Evolutionary conservation across 1,284 basidiomycete genomes (phyloP).

Genomic region (Cryptococcus sp.): DNA sequence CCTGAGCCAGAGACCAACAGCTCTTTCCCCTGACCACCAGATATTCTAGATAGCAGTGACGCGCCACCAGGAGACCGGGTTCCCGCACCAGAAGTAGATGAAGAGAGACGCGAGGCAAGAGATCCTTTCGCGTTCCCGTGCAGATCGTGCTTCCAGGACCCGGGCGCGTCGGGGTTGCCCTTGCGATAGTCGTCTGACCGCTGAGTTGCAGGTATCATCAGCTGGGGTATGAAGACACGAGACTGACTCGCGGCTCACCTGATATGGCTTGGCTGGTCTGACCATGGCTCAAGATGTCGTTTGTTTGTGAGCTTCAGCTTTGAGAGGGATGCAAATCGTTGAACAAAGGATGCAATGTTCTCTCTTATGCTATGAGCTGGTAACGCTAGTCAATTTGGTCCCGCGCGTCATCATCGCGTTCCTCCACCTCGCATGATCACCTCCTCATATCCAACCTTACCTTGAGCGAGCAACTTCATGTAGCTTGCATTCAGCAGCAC

Average conservation of each 20-base stretch:
- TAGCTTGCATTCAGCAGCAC: neutral
- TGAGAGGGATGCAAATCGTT: neutral
- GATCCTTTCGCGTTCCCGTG: conserved; percentile 20
- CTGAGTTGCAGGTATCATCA: neutral
- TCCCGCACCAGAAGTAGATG: conserved; percentile 7
- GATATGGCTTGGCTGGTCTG: conserved; percentile 25
- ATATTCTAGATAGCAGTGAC: conserved; percentile 30
- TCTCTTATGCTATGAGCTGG: neutral
- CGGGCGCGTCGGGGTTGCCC: conserved; percentile 27
- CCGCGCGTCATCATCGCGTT: neutral
- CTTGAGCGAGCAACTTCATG: neutral
- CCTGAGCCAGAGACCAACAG: conserved; percentile 23
- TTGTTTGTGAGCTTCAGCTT: neutral
- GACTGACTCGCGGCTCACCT: conserved; percentile 12
- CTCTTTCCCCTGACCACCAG: conserved; percentile 37
- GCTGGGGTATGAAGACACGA: neutral
- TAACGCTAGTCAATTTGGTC: neutral
- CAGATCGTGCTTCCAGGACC: conserved; percentile 49
- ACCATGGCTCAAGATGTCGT: conserved; percentile 18
- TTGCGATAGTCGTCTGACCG: conserved; percentile 30
- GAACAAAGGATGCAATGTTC: neutral
- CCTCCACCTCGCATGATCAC: conserved; percentile 4
- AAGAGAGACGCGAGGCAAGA: conserved; percentile 26
- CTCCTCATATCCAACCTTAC: neutral
- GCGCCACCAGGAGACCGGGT: conserved; percentile 5